Evolutionary conservation across 176 grass and related monocot genomes (phyloP).

Genomic region (Oryza brachyantha): DNA sequence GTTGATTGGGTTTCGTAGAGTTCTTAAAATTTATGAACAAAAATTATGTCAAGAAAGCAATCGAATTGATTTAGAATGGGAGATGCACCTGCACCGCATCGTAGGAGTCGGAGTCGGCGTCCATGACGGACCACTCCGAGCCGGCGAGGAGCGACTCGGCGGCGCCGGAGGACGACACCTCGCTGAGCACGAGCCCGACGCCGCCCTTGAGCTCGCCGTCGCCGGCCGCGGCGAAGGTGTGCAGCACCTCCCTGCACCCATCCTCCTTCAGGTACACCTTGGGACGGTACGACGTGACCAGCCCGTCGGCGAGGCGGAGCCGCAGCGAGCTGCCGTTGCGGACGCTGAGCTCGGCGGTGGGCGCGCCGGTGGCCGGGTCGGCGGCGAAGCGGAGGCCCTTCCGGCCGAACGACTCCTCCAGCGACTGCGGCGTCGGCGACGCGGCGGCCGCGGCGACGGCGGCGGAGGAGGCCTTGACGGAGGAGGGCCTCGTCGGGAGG

Average conservation of each 20-base stretch:
- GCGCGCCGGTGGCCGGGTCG: conserved; percentile 36
- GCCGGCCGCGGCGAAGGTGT: conserved; percentile 47
- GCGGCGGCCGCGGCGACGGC: conserved; percentile 1
- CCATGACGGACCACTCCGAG: conserved; percentile 58
- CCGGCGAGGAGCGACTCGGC: conserved; percentile 42
- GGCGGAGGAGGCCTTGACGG: conserved; percentile 33
- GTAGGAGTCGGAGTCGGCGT: conserved; percentile 78
- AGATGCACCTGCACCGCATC: conserved; percentile 76
- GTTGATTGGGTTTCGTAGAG: not conserved
- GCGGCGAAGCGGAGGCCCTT: conserved; percentile 75
- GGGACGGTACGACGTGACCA: conserved; percentile 88
- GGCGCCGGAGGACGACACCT: conserved; percentile 30
- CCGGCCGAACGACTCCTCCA: conserved; percentile 83
- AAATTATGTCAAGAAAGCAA: not conserved
- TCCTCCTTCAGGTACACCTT: conserved; percentile 93
- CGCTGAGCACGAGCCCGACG: conserved; percentile 72
- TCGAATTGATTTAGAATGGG: not conserved
- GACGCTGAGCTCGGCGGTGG: conserved; percentile 69
- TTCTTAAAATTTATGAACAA: not conserved
- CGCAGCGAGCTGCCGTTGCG: conserved; percentile 83
- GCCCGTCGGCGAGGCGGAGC: conserved; percentile 63
- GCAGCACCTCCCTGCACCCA: conserved; percentile 75
- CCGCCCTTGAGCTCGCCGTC: conserved; percentile 48
- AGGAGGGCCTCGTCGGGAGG: conserved; percentile 40
- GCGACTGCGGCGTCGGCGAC: conserved; percentile 31